Evolutionary conservation across 2,329 filamentous ascomycete genomes (phyloP).

Genomic region (Ophiostoma australiae): DNA sequence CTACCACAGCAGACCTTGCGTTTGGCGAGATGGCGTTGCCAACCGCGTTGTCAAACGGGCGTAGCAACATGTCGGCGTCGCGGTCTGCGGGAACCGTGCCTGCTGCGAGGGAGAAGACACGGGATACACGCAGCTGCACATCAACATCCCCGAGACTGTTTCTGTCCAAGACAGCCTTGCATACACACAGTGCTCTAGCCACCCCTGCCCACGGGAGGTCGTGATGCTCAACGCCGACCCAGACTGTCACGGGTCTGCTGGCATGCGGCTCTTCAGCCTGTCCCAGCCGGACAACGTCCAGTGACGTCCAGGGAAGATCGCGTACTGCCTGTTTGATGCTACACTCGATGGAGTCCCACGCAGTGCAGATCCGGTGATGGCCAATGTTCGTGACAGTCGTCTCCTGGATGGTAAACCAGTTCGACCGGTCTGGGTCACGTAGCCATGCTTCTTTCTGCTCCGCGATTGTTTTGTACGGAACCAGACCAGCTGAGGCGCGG

Average conservation of each 20-base stretch:
- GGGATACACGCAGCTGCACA: neutral
- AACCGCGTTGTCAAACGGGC: neutral
- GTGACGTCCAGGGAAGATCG: neutral
- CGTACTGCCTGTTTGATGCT: neutral
- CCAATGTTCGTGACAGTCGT: neutral
- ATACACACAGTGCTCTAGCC: neutral
- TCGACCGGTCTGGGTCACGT: neutral
- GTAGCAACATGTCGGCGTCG: too few species aligned
- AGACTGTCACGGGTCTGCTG: neutral
- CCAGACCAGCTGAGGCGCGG: neutral
- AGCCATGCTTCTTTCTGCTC: neutral
- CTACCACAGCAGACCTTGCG: neutral
- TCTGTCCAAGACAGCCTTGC: neutral
- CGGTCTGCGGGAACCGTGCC: too few species aligned
- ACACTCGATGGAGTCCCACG: neutral
- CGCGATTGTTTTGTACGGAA: neutral
- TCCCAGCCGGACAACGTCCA: neutral
- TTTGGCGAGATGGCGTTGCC: neutral
- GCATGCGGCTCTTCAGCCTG: neutral
- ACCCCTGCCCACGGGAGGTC: neutral
- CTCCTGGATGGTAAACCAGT: neutral
- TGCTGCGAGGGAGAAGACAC: neutral
- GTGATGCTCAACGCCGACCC: neutral
- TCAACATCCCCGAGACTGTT: neutral
- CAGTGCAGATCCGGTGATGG: neutral